Conservation (phyloP, 2,329 filamentous ascomycete genomes). For the Apiospora sp. region DNA sequence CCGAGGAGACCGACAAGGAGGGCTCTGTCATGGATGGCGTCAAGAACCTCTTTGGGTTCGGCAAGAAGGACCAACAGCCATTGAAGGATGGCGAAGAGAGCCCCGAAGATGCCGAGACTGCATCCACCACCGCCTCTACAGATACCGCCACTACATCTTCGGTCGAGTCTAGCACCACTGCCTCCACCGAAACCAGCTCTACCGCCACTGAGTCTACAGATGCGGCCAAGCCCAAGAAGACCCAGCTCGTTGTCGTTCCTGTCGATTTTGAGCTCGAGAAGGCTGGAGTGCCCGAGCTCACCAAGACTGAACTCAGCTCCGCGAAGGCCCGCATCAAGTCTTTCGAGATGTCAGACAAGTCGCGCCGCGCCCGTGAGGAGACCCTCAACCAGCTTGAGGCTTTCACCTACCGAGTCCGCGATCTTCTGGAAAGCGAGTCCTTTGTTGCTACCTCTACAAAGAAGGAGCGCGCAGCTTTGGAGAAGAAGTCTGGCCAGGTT, state of each 20-base stretch:
- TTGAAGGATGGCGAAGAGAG: constrained; percentile 68
- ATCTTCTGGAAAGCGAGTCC: constrained; percentile 78
- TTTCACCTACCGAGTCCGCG: constrained; percentile 88
- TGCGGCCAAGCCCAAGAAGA: constrained; percentile 63
- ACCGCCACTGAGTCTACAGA: constrained; percentile 56
- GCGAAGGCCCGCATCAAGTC: constrained; percentile 77
- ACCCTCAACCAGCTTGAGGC: constrained; percentile 91
- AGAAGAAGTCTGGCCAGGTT: constrained; percentile 70
- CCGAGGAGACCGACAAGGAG: constrained; percentile 76
- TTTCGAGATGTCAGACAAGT: constrained; percentile 86
- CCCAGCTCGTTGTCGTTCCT: constrained; percentile 63
- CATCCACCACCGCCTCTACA: constrained; percentile 52
- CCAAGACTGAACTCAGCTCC: constrained; percentile 57
- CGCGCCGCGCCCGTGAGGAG: constrained; percentile 81
- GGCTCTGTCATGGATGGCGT: constrained; percentile 85
- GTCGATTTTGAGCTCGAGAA: constrained; percentile 59
- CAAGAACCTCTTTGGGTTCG: constrained; percentile 95
- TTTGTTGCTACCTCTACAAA: constrained; percentile 78
- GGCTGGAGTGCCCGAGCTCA: constrained; percentile 57
- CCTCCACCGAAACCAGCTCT: constrained; percentile 40
- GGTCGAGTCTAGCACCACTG: constrained; percentile 44
- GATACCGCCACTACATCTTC: constrained; percentile 54
- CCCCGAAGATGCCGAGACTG: constrained; percentile 50
- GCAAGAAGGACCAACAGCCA: constrained; percentile 83
- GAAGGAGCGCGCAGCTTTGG: constrained; percentile 71